These are phyloP conservation scores for Bacidia gigantensis DNA, from an alignment of 495 filamentous ascomycete species.

Conservation along the genomic window DNA sequence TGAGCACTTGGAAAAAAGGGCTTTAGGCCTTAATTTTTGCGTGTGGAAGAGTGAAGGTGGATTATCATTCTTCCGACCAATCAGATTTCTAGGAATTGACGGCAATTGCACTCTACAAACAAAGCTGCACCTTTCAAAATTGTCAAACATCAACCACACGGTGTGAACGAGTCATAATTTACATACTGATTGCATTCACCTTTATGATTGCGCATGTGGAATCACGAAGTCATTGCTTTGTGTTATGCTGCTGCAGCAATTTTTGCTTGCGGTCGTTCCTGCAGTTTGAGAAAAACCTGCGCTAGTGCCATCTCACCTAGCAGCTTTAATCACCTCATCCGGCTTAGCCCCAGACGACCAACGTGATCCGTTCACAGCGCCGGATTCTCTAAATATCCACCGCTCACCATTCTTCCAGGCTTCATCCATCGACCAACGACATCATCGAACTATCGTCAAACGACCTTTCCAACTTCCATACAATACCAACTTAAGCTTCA, in stretches of 20 bases:
- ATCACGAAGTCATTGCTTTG: background rate
- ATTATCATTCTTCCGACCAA: slow-evolving; percentile 7
- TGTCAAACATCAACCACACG: background rate
- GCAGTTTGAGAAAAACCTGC: background rate
- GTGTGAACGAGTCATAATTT: slow-evolving; percentile 7
- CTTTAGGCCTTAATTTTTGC: slow-evolving; percentile 24
- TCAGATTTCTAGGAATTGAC: slow-evolving; percentile 6
- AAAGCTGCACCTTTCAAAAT: slow-evolving; percentile 1
- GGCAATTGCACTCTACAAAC: background rate
- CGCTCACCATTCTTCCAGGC: slow-evolving; percentile 23
- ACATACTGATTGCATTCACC: background rate
- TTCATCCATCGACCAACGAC: slow-evolving; percentile 19
- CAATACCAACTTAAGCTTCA: slow-evolving; percentile 26
- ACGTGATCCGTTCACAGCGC: slow-evolving; percentile 10
- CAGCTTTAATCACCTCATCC: background rate
- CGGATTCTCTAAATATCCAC: slow-evolving; percentile 32
- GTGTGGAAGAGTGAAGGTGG: slow-evolving; percentile 16
- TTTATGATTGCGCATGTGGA: background rate
- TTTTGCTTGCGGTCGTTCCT: background rate
- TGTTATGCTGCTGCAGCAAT: slow-evolving; percentile 1
- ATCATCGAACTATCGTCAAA: slow-evolving; percentile 12
- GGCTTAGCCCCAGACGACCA: slow-evolving; percentile 9
- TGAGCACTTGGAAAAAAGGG: slow-evolving; percentile 27
- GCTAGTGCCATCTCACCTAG: slow-evolving; percentile 17
- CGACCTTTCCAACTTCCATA: slow-evolving; percentile 16